These are phyloP conservation scores for Crotalaria pallida DNA, from an alignment of 306 rosid genomes.

Conservation along the genomic window DNA sequence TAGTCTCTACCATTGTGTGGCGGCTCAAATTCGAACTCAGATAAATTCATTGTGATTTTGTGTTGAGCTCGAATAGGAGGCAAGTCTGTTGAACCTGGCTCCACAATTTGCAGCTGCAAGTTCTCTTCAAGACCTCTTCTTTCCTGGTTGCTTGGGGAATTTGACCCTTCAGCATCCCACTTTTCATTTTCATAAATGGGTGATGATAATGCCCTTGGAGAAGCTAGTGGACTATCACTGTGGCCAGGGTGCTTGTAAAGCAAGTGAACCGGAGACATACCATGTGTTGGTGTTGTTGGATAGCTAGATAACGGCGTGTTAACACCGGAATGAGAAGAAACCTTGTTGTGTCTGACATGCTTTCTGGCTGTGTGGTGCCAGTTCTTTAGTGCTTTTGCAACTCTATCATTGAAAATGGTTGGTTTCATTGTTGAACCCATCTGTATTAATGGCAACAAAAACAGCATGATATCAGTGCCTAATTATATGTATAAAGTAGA, in stretches of 20 bases:
- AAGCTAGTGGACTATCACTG: constrained; percentile 15
- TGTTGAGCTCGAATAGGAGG: constrained; percentile 16
- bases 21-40: constrained; percentile 39
- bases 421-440: constrained; percentile 76
- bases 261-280: constrained; percentile 65
- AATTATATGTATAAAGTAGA: neutral
- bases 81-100: neutral
- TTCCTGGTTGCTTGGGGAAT: constrained; percentile 19
- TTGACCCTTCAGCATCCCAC: constrained; percentile 32
- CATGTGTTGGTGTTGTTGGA: constrained; percentile 49
- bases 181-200: constrained; percentile 13
- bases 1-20: neutral
- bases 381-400: constrained; percentile 49
- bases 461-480: neutral
- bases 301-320: constrained; percentile 55
- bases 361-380: too few species aligned
- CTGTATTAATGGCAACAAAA: constrained; percentile 24
- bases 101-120: neutral
- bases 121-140: neutral
- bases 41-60: constrained; percentile 24
- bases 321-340: constrained; percentile 14
- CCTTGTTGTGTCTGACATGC: constrained; percentile 24
- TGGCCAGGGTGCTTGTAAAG: constrained; percentile 32
- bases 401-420: constrained; percentile 52
- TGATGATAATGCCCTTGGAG: constrained; percentile 27